Evolutionary conservation across 805 yeast species (phyloP), one percentile per base, ranked within the genome.

Genomic region (Ogataea neopini): DNA sequence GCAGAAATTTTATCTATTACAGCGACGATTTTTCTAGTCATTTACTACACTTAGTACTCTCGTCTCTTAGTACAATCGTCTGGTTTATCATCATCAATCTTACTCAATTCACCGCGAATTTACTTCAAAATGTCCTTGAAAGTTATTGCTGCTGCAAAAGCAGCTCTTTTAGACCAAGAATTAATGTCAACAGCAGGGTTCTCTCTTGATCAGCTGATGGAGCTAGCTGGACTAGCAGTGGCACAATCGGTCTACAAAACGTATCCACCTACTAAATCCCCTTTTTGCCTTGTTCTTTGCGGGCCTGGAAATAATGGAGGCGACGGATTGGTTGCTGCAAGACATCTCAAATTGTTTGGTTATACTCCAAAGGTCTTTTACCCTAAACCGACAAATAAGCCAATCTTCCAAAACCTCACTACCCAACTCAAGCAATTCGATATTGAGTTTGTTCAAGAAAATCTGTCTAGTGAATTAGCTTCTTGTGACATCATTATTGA

Each of bases 251-350:
- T 91, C 2, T 81, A 79, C 60, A 77, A 74, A 42, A 74, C 82
- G 29, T 88, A 77, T 55, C 95, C 96, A 2, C 82, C 82, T 1
- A 19, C 45, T 2, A 47, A 62, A 10, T 37, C 60, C 20, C 66
- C 71, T 32, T 70, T 66, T 9, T 83, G 90, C 1, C 69, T 91
- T 35, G 77, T 94, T 1, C 71, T 94, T 4, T 89, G 84, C 9
- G 99, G 99, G 0, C 98, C 98, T 0, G 99, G 99, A 1, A 94
- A 94, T 61, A 94, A 94, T 61, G 92, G 96, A 1, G 99, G 98
- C 2, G 99, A 94, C 68, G 99, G 98, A 0, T 70, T 94, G 11
- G 99, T 94, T 1, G 96, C 97, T 23, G 96, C 97, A 1, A 75
- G 99, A 36, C 99, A 94, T 63, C 71, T 94, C 52, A 80, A 80